Evolutionary conservation across 768 basidiomycete genomes (phyloP), one percentile per base, ranked within the genome.

Genomic region (Amanita subjunquillea): DNA sequence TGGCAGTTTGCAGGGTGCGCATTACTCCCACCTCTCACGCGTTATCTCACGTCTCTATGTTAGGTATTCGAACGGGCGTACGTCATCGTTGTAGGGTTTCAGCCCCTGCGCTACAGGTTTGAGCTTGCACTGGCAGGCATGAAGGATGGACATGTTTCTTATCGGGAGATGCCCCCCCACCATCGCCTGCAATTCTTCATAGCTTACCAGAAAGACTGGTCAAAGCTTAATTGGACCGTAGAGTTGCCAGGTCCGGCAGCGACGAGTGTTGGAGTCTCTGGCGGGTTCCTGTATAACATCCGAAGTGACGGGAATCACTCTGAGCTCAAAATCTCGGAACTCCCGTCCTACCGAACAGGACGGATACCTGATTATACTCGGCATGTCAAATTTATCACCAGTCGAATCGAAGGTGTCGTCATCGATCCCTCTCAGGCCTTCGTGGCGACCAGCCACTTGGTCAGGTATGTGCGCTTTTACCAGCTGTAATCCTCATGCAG

Each of bases 41-140:
- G 43, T 13, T 43, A 46, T 52, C 30, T 46, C 45, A 53, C 52
- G 53, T 47, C 55, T 55, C 37, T 27, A 29, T 37, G 50, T 48
- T 13, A 79, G 78, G 75, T 72, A 43, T 76, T 78, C 57, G 62
- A 63, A 51, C 68, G 78, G 55, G 65, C 76, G 45, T 69, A 69
- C 56, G 65, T 57, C 46, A 67, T 76, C 40, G 71, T 73, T 39
- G 72, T 71, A 70, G 71, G 71, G 36, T 72, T 71, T 59, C 70
- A 75, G 45, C 68, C 69, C 22, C 71, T 80, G 54, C 70, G 69
- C 29, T 80, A 80, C 62, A 71, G 68, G 44, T 72, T 72, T 57
- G 77, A 78, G 56, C 66, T 80, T 27, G 76, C 72, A 15, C 48
- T 72, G 20, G 63, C 71, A 52, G 77, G 76, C 38, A 77, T 78